phyloP scores from a whole-genome alignment of 1,284 basidiomycete species.

The Lentinula novae-zelandiae region DNA sequence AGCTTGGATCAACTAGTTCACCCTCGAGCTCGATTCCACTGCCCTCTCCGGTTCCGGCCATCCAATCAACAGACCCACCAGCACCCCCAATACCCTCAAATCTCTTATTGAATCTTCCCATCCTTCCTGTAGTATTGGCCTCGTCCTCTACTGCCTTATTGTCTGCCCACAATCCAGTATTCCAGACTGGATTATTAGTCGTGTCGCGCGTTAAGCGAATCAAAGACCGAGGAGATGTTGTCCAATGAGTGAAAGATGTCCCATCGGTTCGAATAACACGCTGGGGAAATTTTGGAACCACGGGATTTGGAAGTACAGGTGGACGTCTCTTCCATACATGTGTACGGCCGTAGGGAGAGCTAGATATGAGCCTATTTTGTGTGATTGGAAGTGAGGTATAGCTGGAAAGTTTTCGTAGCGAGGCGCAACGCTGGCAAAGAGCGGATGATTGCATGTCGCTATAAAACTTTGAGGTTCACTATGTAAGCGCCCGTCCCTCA shows the following conservation, averaged over 20 bases:
- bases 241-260: slow-evolving; percentile 82
- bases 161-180: slow-evolving; percentile 55
- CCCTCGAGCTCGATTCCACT: slow-evolving; percentile 20
- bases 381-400: not conserved
- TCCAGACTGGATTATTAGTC: slow-evolving; percentile 83
- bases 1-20: slow-evolving; percentile 19
- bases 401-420: not conserved
- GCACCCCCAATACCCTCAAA: slow-evolving; percentile 61
- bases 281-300: slow-evolving; percentile 83
- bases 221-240: slow-evolving; percentile 76
- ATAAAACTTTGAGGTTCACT: no score
- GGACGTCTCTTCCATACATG: slow-evolving; percentile 71
- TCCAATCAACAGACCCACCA: slow-evolving; percentile 43
- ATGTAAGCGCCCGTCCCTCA: no score
- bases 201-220: slow-evolving; percentile 79
- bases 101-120: slow-evolving; percentile 75
- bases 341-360: slow-evolving; percentile 71
- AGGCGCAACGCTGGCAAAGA: not conserved
- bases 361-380: slow-evolving; percentile 48
- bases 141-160: slow-evolving; percentile 66
- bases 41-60: slow-evolving; percentile 33
- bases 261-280: slow-evolving; percentile 81
- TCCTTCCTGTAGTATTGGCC: slow-evolving; percentile 65
- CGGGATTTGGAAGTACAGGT: slow-evolving; percentile 68
- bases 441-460: no score